phyloP scores from a whole-genome alignment of 176 grass and related monocot genomes.

The Musa troglodytarum region DNA sequence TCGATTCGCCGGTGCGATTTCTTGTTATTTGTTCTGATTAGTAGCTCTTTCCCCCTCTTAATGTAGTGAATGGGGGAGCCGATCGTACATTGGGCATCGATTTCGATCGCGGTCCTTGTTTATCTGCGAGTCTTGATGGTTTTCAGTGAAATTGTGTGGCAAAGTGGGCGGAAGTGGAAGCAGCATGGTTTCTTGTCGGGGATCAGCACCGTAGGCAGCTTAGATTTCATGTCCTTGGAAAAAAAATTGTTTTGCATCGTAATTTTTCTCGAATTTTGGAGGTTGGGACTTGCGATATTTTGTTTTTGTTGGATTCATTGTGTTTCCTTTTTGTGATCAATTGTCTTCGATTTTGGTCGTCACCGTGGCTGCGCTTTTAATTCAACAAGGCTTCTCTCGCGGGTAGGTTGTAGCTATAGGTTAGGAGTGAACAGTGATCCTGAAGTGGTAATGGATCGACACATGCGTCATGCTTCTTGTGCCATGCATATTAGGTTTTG shows the following conservation, averaged over 20 bases:
- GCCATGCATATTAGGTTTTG: background rate
- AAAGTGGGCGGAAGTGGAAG: background rate
- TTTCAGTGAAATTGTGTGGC: background rate
- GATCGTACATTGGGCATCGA: background rate
- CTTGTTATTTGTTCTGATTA: background rate
- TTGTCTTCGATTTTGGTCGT: background rate
- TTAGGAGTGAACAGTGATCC: background rate
- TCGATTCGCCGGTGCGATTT: background rate
- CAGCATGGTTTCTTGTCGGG: background rate
- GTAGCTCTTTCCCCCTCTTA: background rate
- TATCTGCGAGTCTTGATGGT: background rate
- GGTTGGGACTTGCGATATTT: background rate
- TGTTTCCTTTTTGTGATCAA: background rate
- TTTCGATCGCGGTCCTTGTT: background rate
- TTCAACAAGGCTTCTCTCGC: background rate
- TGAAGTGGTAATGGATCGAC: background rate
- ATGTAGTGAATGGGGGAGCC: background rate
- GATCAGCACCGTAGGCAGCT: background rate
- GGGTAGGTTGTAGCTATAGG: background rate
- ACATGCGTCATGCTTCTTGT: background rate
- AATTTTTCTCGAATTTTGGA: background rate
- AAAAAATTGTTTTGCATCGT: background rate
- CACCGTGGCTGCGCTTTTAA: background rate
- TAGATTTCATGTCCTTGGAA: background rate
- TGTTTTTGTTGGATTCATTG: background rate